A percentile compares a stretch with the other conserved stretches of the same genome.
These are phyloP conservation scores for Suillus alpinus DNA, from an alignment of 768 basidiomycete genomes.

Conservation along the genomic window DNA sequence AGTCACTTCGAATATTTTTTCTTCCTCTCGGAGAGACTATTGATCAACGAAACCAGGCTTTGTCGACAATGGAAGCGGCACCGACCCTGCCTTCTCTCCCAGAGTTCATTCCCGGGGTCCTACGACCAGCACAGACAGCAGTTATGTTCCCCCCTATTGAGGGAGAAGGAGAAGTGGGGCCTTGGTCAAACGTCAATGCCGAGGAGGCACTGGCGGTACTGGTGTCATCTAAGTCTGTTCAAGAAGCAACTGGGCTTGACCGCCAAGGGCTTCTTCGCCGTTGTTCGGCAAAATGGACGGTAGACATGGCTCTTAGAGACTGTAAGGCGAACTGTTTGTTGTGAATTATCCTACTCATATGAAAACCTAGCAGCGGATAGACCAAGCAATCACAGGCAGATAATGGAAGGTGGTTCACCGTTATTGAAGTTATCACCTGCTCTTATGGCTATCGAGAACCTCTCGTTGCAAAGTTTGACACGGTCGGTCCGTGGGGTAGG, in stretches of 20 bases:
- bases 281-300: conserved; percentile 65
- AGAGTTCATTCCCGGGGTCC: conserved; percentile 35
- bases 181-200: conserved; percentile 44
- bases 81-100: conserved; percentile 35
- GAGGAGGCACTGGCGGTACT: conserved; percentile 57
- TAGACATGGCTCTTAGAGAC: conserved; percentile 69
- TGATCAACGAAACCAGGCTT: conserved; percentile 35
- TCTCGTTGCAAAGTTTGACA: conserved; percentile 81
- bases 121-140: conserved; percentile 45
- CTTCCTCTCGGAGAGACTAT: neutral
- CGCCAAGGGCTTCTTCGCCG: conserved; percentile 50
- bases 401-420: conserved; percentile 69
- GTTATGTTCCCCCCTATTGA: conserved; percentile 37
- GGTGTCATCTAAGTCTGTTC: conserved; percentile 49
- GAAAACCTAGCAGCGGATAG: conserved; percentile 50
- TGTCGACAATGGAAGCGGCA: conserved; percentile 40
- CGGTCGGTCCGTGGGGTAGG: conserved; percentile 80
- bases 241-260: conserved; percentile 65
- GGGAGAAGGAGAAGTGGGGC: conserved; percentile 19
- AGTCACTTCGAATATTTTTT: conserved; percentile 15
- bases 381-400: conserved; percentile 52
- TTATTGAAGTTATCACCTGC: conserved; percentile 80
- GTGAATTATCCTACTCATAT: conserved; percentile 6
- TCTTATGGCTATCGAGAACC: conserved; percentile 88
- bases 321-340: conserved; percentile 47